Conservation (phyloP, 306 rosid species). For the Casuarina cunninghamiana region DNA sequence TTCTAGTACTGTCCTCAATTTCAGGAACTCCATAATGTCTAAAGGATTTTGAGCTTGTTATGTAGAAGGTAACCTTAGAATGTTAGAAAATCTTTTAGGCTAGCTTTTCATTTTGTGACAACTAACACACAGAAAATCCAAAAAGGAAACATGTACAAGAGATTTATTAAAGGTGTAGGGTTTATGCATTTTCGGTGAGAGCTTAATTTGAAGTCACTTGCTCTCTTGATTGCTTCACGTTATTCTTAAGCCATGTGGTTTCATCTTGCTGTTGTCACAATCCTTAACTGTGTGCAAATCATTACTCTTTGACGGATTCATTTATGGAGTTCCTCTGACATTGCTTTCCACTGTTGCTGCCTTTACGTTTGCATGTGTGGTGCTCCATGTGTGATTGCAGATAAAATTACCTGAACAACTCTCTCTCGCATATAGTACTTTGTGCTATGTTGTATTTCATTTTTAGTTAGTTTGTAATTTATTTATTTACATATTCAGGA, state of each 20-base stretch:
- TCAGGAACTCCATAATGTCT: background rate
- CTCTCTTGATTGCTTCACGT: background rate
- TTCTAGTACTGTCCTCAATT: background rate
- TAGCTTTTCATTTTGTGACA: background rate
- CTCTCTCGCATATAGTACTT: background rate
- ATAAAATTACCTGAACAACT: background rate
- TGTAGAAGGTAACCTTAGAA: background rate
- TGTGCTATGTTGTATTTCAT: background rate
- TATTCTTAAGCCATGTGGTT: background rate
- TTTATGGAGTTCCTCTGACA: background rate
- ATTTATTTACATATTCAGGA: slow-evolving; percentile 53
- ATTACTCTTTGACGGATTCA: too few relatives aligned
- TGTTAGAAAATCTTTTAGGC: background rate
- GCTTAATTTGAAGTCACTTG: background rate
- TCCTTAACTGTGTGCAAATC: background rate
- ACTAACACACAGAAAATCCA: background rate
- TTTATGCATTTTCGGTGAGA: background rate
- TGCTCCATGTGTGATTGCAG: too few relatives aligned
- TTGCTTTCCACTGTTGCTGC: background rate
- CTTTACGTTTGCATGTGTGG: background rate
- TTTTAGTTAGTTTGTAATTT: slow-evolving; percentile 23
- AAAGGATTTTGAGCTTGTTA: background rate
- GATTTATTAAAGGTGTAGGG: background rate
- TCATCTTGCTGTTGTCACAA: background rate
- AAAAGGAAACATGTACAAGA: background rate